Evolutionary conservation across 2,329 filamentous ascomycete species (phyloP).

Genomic region (Aspergillus amoenus): DNA sequence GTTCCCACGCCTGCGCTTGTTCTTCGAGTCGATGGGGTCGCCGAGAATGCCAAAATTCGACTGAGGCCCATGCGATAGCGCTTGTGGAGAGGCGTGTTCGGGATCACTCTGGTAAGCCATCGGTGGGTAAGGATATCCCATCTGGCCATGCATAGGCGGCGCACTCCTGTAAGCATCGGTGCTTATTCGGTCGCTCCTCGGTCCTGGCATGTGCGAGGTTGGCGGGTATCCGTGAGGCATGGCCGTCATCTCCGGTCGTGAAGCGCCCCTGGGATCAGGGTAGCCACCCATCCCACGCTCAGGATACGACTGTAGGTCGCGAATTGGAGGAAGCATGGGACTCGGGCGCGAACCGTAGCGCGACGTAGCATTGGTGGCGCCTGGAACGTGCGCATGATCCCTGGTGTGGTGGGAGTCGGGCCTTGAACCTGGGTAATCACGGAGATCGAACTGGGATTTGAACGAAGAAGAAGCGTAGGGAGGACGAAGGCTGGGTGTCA

Average conservation of each 20-base stretch:
- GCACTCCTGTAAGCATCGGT: slow-evolving; percentile 23
- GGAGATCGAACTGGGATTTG: slow-evolving; percentile 23
- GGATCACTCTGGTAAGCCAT: slow-evolving; percentile 32
- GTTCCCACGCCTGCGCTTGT: slow-evolving; percentile 70
- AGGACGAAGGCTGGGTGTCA: slow-evolving; percentile 30
- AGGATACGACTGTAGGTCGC: slow-evolving; percentile 35
- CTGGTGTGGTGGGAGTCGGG: slow-evolving; percentile 19
- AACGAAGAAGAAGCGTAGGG: slow-evolving; percentile 23
- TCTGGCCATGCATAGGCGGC: slow-evolving; percentile 27
- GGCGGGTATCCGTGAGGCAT: slow-evolving; percentile 18
- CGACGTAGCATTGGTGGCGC: slow-evolving; percentile 15
- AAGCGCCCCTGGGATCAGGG: slow-evolving; percentile 25
- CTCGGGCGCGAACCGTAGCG: slow-evolving; percentile 32
- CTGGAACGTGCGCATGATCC: slow-evolving; percentile 23
- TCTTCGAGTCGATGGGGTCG: slow-evolving; percentile 38
- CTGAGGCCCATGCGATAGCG: slow-evolving; percentile 30
- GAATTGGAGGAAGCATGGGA: slow-evolving; percentile 38
- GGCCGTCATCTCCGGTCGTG: slow-evolving; percentile 26
- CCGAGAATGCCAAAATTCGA: slow-evolving; percentile 41
- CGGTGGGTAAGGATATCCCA: slow-evolving; percentile 28
- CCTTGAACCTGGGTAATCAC: slow-evolving; percentile 27
- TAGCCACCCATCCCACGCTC: slow-evolving; percentile 28
- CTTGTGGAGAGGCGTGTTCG: slow-evolving; percentile 32
- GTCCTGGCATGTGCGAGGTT: slow-evolving; percentile 17
- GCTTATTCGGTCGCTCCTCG: slow-evolving; percentile 26